These are phyloP conservation scores for Trichocladium uniseriatum DNA, from an alignment of 495 filamentous ascomycete species.

Conservation along the genomic window DNA sequence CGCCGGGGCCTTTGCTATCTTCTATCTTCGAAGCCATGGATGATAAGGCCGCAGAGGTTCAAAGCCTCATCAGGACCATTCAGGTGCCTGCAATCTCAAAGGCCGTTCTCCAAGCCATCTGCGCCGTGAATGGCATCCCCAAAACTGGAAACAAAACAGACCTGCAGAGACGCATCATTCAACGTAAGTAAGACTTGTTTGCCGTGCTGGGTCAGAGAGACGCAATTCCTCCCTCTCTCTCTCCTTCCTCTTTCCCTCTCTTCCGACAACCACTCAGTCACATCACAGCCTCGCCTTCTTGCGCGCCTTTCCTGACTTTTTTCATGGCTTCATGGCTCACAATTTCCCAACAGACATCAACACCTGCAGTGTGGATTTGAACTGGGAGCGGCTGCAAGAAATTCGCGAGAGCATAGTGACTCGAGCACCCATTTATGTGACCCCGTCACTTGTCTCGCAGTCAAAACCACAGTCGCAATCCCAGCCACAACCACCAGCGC, in stretches of 20 bases:
- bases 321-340: conserved; percentile 5
- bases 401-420: conserved; percentile 18
- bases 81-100: conserved; percentile 44
- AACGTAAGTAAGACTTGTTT: conserved; percentile 41
- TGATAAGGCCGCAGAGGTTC: conserved; percentile 28
- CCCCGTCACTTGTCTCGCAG: neutral
- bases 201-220: neutral
- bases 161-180: conserved; percentile 65
- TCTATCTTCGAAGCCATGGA: neutral
- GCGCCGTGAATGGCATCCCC: conserved; percentile 56
- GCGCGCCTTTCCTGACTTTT: too few relatives aligned
- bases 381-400: conserved; percentile 17
- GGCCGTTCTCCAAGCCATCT: conserved; percentile 62
- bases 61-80: conserved; percentile 27
- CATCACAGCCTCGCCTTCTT: too few relatives aligned
- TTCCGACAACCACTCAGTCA: neutral
- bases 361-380: conserved; percentile 2
- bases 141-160: conserved; percentile 74
- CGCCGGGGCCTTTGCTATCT: neutral
- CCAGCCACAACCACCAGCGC: neutral
- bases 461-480: neutral
- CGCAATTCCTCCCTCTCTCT: neutral
- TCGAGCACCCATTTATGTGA: conserved; percentile 5
- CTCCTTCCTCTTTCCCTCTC: neutral
- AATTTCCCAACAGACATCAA: conserved; percentile 13